Base-by-base conservation (phyloP, 2,329 filamentous ascomycete genomes). In the Diaporthe batatas region DNA sequence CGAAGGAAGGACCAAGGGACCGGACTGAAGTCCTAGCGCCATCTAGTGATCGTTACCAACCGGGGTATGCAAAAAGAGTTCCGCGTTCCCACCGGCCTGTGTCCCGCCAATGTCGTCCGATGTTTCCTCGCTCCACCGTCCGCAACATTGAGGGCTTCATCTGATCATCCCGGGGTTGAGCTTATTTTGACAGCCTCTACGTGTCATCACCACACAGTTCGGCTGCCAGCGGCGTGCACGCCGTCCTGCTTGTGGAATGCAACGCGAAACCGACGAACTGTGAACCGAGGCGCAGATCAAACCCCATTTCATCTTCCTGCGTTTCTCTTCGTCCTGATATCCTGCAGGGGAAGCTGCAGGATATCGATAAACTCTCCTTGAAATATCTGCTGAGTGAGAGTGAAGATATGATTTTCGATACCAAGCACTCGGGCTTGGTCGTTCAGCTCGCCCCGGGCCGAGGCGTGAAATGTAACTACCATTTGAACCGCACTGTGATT, bases 131-230 rank as follows among this genome's bases (percentile, higher is more conserved):
- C 62, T 23, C 11, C 42, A 21, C 44, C 62, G 44, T 47, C 62
- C 62, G 62, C 62, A 36, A 65, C 62, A 25, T 51, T 39, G 39
- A 44, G 51, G 36, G 62, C 62, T 65, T 65, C 62, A 65, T 65
- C 62, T 65, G 62, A 53, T 51, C 7, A 12, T 5, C n/a, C 23
- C 21, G 29, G 29, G 44, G 44, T 23, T 25, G 62, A 65, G 62
- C 62, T 65, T 65, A 65, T 23, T 51, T 36, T 65, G 62, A 51
- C 62, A 65, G 62, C 62, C 62, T 51, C 23, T 51, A 36, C 29
- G 62, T 65, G 62, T 25, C 62, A 65, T 51, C 6, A 51, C 62
- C 44, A 51, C 51, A 51, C 44, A 44, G 62, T 65, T 65, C 62
- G 62, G 21, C 44, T 65, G 62, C 51, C 62, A 65, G 14, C 44